Conservation (phyloP, 2,329 filamentous ascomycete genomes). For the Dothiorella sarmentorum region DNA sequence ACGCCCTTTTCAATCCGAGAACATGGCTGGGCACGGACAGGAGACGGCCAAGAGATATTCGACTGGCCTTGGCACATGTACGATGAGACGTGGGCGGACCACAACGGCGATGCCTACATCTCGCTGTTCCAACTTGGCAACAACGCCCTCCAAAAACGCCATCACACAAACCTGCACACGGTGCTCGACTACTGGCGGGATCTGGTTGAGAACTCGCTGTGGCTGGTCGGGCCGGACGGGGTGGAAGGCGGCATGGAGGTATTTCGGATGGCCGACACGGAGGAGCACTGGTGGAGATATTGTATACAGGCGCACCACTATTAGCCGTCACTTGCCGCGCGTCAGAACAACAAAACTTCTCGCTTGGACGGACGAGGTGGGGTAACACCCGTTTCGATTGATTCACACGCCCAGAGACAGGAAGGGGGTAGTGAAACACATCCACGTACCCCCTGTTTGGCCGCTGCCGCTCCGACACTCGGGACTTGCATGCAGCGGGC, state of each 20-base stretch:
- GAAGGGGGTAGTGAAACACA: neutral
- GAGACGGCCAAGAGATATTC: neutral
- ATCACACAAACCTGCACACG: neutral
- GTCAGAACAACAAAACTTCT: neutral
- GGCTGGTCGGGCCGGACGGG: neutral
- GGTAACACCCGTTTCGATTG: too few relatives aligned
- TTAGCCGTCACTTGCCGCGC: too few relatives aligned
- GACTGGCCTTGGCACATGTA: neutral
- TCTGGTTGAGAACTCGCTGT: conserved; percentile 1
- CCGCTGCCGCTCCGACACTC: neutral
- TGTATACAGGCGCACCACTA: too few relatives aligned
- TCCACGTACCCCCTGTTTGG: neutral
- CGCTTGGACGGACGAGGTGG: too few relatives aligned
- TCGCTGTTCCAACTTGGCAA: conserved; percentile 1
- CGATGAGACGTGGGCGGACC: neutral
- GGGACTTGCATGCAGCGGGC: neutral
- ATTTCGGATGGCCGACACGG: neutral
- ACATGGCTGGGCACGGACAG: neutral
- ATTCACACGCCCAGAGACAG: neutral
- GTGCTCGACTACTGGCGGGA: neutral
- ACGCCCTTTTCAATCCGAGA: neutral
- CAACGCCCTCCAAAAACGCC: neutral
- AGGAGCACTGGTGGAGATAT: conserved; percentile 16
- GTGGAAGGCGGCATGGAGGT: conserved; percentile 3
- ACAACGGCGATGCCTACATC: neutral